Evolutionary conservation across 495 filamentous ascomycete species (phyloP).

Genomic region (Hyaloscypha variabilis): DNA sequence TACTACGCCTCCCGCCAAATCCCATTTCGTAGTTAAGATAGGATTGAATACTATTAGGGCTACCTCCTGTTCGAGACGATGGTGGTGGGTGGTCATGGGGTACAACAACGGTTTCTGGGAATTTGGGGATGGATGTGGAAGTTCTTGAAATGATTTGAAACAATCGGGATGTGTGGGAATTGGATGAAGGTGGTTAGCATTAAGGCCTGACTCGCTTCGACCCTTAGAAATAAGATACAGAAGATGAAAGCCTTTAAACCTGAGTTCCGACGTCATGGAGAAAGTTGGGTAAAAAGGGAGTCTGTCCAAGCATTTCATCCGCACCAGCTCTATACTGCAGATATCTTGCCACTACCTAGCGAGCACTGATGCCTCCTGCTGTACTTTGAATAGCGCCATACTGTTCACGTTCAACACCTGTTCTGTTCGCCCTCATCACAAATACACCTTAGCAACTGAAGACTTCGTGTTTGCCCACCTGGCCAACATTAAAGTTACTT

Average conservation of each 20-base stretch:
- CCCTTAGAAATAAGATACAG: too few relatives aligned
- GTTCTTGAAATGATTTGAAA: too few relatives aligned
- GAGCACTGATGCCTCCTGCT: conserved; percentile 8
- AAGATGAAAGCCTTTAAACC: background rate
- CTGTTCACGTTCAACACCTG: conserved; percentile 8
- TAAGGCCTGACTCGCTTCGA: too few relatives aligned
- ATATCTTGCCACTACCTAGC: conserved; percentile 4
- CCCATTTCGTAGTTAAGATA: conserved; percentile 1
- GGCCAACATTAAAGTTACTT: conserved; percentile 13
- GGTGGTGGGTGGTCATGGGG: too few relatives aligned
- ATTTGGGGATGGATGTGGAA: too few relatives aligned
- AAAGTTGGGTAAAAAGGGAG: conserved; percentile 8
- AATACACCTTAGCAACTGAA: conserved; percentile 5
- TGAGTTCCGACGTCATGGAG: conserved; percentile 7
- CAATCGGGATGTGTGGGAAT: too few relatives aligned
- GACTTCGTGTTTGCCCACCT: conserved; percentile 7
- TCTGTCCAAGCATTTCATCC: conserved; percentile 9
- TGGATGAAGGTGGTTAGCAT: too few relatives aligned
- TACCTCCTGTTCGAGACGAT: too few relatives aligned
- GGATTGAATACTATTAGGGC: conserved; percentile 3
- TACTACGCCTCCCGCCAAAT: conserved; percentile 4
- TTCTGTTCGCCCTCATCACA: conserved; percentile 1
- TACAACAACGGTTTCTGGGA: too few relatives aligned
- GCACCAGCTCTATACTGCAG: conserved; percentile 3
- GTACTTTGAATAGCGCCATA: background rate